Conservation (phyloP, 2,329 filamentous ascomycete genomes). For the Phoma sp. region DNA sequence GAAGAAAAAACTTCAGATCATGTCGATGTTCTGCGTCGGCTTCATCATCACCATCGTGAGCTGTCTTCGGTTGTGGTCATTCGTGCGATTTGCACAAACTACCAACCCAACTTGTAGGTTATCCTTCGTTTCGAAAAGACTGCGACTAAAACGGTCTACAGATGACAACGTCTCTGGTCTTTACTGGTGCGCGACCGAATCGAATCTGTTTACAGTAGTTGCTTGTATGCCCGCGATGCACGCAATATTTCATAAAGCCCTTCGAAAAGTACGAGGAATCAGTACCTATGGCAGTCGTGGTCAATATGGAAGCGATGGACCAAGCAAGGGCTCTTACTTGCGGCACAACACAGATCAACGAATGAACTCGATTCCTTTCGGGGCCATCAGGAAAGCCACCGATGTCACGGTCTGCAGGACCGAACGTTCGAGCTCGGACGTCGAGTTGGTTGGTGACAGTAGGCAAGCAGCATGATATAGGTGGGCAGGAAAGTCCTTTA, state of each 20-base stretch:
- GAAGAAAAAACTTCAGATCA: conserved; percentile 37
- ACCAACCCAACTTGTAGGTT: conserved; percentile 33
- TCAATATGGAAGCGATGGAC: conserved; percentile 17
- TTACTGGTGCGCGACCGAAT: conserved; percentile 36
- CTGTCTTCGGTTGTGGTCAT: conserved; percentile 28
- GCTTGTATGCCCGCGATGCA: conserved; percentile 39
- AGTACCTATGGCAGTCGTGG: conserved; percentile 23
- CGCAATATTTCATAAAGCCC: conserved; percentile 25
- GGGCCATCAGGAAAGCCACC: conserved; percentile 28
- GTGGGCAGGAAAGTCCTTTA: too few species aligned
- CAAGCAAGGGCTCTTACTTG: conserved; percentile 27
- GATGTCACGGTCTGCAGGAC: conserved; percentile 30
- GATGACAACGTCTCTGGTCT: conserved; percentile 34
- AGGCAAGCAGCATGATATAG: not conserved
- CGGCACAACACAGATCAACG: conserved; percentile 18
- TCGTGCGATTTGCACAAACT: conserved; percentile 28
- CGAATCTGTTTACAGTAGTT: conserved; percentile 35
- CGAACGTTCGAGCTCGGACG: conserved; percentile 26
- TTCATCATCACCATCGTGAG: conserved; percentile 35
- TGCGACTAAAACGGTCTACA: not conserved
- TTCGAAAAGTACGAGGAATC: conserved; percentile 16
- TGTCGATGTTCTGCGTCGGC: conserved; percentile 38
- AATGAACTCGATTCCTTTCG: conserved; percentile 25
- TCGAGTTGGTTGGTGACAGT: conserved; percentile 24
- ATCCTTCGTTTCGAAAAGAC: too few species aligned